phyloP scores from a whole-genome alignment of 345 rosid genomes.

The Pelargonium nanum region DNA sequence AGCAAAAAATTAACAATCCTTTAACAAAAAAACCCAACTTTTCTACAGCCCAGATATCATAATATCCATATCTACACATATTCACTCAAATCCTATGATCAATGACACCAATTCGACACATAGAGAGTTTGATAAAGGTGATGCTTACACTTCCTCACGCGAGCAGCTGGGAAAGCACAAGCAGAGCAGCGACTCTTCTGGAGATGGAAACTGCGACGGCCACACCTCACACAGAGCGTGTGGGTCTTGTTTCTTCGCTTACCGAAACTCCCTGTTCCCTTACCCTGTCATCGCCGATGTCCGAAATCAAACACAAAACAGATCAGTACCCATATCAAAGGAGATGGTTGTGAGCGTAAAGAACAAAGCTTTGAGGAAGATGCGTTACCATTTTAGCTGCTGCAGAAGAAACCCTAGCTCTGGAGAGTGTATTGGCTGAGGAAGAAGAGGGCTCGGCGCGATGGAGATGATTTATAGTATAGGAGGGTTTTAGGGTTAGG shows the following conservation, averaged over 20 bases:
- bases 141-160: slow-evolving; percentile 34
- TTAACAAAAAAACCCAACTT: no score
- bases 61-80: no score
- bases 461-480: not conserved
- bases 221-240: slow-evolving; percentile 50
- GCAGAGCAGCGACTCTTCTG: slow-evolving; percentile 48
- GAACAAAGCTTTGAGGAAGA: not conserved
- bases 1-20: no score
- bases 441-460: slow-evolving; percentile 7
- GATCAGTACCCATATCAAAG: no score
- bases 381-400: slow-evolving; percentile 18
- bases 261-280: slow-evolving; percentile 53
- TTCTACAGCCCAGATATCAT: no score
- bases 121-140: not conserved
- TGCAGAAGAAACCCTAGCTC: slow-evolving; percentile 17
- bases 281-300: slow-evolving; percentile 22
- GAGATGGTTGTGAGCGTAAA: not conserved
- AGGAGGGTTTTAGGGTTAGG: slow-evolving; percentile 8
- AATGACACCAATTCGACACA: not conserved
- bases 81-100: no score
- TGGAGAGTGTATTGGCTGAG: not conserved
- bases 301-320: not conserved
- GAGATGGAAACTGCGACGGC: slow-evolving; percentile 51
- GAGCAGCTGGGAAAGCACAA: slow-evolving; percentile 47
- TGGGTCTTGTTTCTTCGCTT: slow-evolving; percentile 55